A percentile compares a stretch with the other conserved stretches of the same genome.
Evolutionary conservation across 73 alveolate genomes (phyloP).

Genomic region (Diophrys sp.): DNA sequence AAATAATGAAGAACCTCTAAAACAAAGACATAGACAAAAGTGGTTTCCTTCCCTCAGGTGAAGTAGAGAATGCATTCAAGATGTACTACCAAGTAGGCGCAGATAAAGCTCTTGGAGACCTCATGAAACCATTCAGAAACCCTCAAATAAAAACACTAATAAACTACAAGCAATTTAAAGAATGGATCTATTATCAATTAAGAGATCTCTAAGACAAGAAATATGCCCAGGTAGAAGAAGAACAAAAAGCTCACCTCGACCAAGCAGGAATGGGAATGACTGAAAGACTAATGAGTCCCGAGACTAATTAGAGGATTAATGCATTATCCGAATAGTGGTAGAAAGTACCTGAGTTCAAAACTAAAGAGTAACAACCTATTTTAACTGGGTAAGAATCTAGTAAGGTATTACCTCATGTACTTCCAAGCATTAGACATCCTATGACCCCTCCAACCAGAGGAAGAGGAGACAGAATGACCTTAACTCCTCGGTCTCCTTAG

Average conservation of each 20-base stretch:
- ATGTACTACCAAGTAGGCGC: conserved; percentile 16
- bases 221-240: neutral
- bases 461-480: too few species aligned
- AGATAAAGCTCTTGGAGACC: neutral
- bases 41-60: conserved; percentile 41
- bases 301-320: neutral
- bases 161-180: conserved; percentile 24
- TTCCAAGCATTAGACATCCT: neutral
- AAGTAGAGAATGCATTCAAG: conserved; percentile 25
- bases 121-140: conserved; percentile 4
- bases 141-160: conserved; percentile 5
- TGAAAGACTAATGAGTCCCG: neutral
- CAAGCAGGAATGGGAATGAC: neutral
- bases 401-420: neutral
- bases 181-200: neutral
- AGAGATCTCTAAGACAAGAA: neutral
- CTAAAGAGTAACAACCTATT: neutral
- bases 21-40: conserved; percentile 30
- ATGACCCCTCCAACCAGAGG: too few species aligned
- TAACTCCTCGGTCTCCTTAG: too few species aligned
- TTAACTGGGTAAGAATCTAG: neutral
- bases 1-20: conserved; percentile 25
- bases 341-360: neutral
- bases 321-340: neutral
- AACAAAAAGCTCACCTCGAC: neutral